These are phyloP conservation scores for Salvia sclarea DNA, from an alignment of 305 asterid genomes.

Conservation along the genomic window DNA sequence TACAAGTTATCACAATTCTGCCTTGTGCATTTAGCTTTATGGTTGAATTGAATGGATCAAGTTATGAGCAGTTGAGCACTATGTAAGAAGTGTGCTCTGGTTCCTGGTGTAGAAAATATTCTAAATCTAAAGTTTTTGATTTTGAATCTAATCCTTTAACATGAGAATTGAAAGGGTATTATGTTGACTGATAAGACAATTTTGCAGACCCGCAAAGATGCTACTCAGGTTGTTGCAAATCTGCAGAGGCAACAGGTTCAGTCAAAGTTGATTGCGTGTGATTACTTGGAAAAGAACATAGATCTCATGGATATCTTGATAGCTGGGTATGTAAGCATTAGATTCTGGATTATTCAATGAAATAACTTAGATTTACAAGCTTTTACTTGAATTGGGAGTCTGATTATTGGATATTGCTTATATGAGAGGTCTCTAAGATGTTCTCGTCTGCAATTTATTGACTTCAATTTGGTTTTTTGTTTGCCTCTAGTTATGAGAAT, in stretches of 20 bases:
- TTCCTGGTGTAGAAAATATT: slow-evolving; percentile 5
- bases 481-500: slow-evolving; percentile 63
- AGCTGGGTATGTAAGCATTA: slow-evolving; percentile 58
- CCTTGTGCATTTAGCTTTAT: not conserved
- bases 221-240: slow-evolving; percentile 95
- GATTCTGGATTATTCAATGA: slow-evolving; percentile 6
- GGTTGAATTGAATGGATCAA: slow-evolving; percentile 12
- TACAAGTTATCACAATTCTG: not conserved
- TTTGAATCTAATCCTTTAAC: slow-evolving; percentile 11
- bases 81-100: not conserved
- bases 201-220: slow-evolving; percentile 94
- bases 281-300: slow-evolving; percentile 86
- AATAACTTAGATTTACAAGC: not conserved
- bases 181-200: slow-evolving; percentile 18
- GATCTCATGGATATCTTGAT: slow-evolving; percentile 90
- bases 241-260: slow-evolving; percentile 98
- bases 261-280: slow-evolving; percentile 92
- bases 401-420: not conserved
- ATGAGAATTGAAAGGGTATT: slow-evolving; percentile 17
- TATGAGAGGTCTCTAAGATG: not conserved
- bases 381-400: slow-evolving; percentile 19
- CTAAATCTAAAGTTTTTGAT: slow-evolving; percentile 4
- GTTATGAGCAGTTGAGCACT: not conserved
- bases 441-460: slow-evolving; percentile 11
- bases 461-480: slow-evolving; percentile 26